Evolutionary conservation across 1,284 basidiomycete genomes (phyloP), one percentile per base, ranked within the genome.

Genomic region (Heimioporus punctisporus): DNA sequence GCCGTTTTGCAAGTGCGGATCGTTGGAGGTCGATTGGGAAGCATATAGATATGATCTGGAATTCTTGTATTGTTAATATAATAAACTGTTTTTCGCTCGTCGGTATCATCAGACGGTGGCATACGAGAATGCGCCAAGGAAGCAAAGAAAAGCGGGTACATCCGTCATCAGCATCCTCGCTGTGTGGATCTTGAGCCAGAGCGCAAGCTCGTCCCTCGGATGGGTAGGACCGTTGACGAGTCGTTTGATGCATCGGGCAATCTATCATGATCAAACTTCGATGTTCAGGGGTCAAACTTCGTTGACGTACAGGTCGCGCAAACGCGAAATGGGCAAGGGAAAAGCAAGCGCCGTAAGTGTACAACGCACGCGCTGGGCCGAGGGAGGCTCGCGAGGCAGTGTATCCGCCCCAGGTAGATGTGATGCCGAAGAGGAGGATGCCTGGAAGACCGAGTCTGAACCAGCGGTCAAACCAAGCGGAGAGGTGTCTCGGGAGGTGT

Each of bases 1-100:
- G 8, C 65, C 58, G 21, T 40, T 69, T 12, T 62, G 61, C 48
- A 54, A 34, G 26, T 51, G 52, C 31, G 65, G 65, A 14, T 23
- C 65, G 41, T 30, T 66, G 50, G 46, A 54, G 47, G 53, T 70
- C 8, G 65, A 66, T n/a, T 69, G 64, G 62, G 56, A 56, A 40
- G 56, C 50, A 24, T 69, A 56, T 44, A 53, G 54, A 46, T 62
- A 62, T 26, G 56, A 66, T 21, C 44, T 69, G 12, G 64, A 66
- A 25, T 67, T 63, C 48, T 45, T 44, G 37, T 68, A 60, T 26
- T 54, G 54, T 30, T 60, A 27, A 54, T 31, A 19, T 39, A 23
- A 9, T 7, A 17, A 7, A 24, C 5, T 21, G 6, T 41, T 17
- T n/a, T 17, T 19, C 14, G 23, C 40, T 19, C n/a, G 39, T 37